Percentiles rank a stretch among this genome's conserved stretches.
Conservation (phyloP, 208 protist species). For the Leishmania mexicana region DNA sequence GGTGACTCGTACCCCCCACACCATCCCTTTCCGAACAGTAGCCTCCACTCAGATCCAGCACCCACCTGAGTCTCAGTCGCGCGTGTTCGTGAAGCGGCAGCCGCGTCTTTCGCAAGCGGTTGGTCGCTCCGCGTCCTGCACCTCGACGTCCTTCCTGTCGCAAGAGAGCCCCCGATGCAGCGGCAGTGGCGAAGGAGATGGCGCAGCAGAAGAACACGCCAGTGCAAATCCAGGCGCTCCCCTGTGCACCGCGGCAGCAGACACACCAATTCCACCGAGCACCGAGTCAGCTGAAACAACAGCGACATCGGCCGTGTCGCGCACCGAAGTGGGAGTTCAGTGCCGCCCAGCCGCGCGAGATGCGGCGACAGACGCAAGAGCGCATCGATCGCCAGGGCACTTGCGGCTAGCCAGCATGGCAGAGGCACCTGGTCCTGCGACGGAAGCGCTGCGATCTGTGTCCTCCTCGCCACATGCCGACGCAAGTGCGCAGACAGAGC, state of each 20-base stretch:
- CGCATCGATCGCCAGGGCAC: not conserved
- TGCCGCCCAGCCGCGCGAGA: not conserved
- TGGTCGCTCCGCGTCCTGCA: conserved; percentile 3
- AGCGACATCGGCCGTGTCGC: not conserved
- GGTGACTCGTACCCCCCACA: not conserved
- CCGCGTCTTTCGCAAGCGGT: not conserved
- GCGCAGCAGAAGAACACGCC: not conserved
- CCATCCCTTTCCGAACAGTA: not conserved
- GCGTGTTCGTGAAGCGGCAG: conserved; percentile 14
- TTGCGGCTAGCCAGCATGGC: not conserved
- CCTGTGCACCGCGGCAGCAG: not conserved
- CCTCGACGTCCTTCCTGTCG: not conserved
- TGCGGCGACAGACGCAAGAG: not conserved
- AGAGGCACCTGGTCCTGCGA: too few relatives aligned
- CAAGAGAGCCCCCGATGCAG: not conserved
- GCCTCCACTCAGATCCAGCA: not conserved
- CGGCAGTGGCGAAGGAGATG: not conserved
- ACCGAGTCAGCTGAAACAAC: not conserved
- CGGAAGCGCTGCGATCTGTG: not conserved
- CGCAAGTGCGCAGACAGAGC: not conserved
- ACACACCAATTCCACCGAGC: not conserved
- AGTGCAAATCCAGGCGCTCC: not conserved
- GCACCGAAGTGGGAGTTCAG: conserved; percentile 1
- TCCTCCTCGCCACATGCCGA: not conserved
- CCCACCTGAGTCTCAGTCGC: not conserved